Conservation (phyloP, 129 eudicot species). For the Daucus carota region DH1_v3.0 NC_030383.2:8347001-8347500, state of each 20-base stretch:
- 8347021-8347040: conserved; percentile 1
- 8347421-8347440: conserved; percentile 94
- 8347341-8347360: conserved; percentile 80
- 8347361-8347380: conserved; percentile 75
- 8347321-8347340: conserved; percentile 72
- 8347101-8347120: conserved; percentile 11
- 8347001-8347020: conserved; percentile 20
- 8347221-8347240: conserved; percentile 91
- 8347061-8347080: neutral
- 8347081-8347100: neutral
- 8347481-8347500: neutral
- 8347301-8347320: conserved; percentile 75
- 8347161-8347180: conserved; percentile 86
- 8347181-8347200: conserved; percentile 79
- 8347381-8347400: conserved; percentile 64
- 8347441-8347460: conserved; percentile 69
- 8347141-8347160: conserved; percentile 81
- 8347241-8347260: conserved; percentile 65
- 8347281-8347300: conserved; percentile 62
- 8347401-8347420: conserved; percentile 82
- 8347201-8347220: conserved; percentile 76
- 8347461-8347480: conserved; percentile 42
- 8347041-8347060: conserved; percentile 8
- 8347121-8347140: neutral
- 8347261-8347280: conserved; percentile 52